Evolutionary conservation across 495 filamentous ascomycete genomes (phyloP).

Genomic region (Aspergillus sparsus): DNA sequence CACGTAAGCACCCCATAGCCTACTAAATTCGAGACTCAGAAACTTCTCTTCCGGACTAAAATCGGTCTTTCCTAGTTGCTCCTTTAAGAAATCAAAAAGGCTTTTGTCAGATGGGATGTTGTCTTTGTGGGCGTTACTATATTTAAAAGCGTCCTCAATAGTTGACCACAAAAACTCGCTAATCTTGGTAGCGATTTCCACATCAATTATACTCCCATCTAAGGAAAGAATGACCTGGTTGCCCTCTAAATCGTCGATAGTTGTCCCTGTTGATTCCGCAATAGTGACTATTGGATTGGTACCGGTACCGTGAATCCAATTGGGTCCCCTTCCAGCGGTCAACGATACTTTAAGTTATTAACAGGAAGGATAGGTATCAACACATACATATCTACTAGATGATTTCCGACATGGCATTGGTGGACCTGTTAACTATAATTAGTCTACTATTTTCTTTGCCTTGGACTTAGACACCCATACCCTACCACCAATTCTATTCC

Average conservation of each 20-base stretch:
- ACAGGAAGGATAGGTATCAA: neutral
- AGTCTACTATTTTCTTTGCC: neutral
- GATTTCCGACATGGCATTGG: conserved; percentile 39
- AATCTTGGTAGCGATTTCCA: conserved; percentile 52
- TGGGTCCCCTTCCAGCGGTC: conserved; percentile 64
- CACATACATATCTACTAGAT: conserved; percentile 51
- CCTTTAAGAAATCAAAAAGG: conserved; percentile 74
- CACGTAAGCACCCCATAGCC: conserved; percentile 87
- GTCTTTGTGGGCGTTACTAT: conserved; percentile 68
- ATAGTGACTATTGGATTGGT: conserved; percentile 83
- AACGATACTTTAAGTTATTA: conserved; percentile 6
- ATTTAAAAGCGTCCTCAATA: conserved; percentile 73
- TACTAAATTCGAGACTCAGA: conserved; percentile 61
- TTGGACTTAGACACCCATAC: conserved; percentile 43
- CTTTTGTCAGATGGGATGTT: conserved; percentile 67
- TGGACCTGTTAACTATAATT: conserved; percentile 35
- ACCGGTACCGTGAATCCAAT: conserved; percentile 92
- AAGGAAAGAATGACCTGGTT: conserved; percentile 61
- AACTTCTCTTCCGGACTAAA: conserved; percentile 54
- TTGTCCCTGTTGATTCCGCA: conserved; percentile 66
- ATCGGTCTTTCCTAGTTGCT: conserved; percentile 57
- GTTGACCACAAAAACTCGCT: conserved; percentile 74
- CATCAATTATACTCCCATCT: conserved; percentile 58
- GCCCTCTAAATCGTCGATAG: conserved; percentile 56
- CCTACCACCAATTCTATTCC: conserved; percentile 81